Base-by-base conservation (phyloP, 2,329 filamentous ascomycete genomes). In the Fusarium mexicanum region DNA sequence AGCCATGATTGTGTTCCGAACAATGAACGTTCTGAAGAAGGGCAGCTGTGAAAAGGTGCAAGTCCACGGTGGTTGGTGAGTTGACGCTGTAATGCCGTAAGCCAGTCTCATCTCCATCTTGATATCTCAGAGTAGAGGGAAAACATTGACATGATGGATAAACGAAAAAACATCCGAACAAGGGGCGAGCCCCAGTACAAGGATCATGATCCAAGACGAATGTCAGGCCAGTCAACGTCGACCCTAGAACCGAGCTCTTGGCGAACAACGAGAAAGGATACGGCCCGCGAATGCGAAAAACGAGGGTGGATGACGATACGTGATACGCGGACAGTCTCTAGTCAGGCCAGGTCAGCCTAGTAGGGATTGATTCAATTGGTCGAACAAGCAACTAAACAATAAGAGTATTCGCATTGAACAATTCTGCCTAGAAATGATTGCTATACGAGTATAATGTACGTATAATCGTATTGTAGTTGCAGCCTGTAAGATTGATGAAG, bases 251-350 rank as follows among this genome's bases (percentile, higher is more conserved):
- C 44, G 38, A 47, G 46, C 16, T 57, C 35, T 53, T 41, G 47
- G 67, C 67, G 66, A 70, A 43, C 53, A 43, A 35, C 35, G 47
- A 40, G 24, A 43, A n/a, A 65, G 59, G 43, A 38, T 51, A 53
- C 31, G 65, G 41, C 44, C 37, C 12, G 44, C 58, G 50, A 55
- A 64, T 64, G 47, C 44, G 14, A 53, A 41, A 24, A 54, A 46
- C 61, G 61, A 59, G 61, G 26, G 47, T 38, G 35, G 37, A 40
- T 38, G 40, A 20, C 18, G 37, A 62, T 62, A 69, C 33, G 13
- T 69, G 67, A 70, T 70, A 59, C 59, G 67, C 67, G 59, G 67
- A 59, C 18, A 64, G 37, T 67, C n/a, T 10, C 33, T 5, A 41
- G 38, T 43, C 14, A 29, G 24, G 38, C 33, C 47, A 33, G 29